Evolutionary conservation across 805 yeast species (phyloP).

Genomic region (Clavispora carvajalis): DNA sequence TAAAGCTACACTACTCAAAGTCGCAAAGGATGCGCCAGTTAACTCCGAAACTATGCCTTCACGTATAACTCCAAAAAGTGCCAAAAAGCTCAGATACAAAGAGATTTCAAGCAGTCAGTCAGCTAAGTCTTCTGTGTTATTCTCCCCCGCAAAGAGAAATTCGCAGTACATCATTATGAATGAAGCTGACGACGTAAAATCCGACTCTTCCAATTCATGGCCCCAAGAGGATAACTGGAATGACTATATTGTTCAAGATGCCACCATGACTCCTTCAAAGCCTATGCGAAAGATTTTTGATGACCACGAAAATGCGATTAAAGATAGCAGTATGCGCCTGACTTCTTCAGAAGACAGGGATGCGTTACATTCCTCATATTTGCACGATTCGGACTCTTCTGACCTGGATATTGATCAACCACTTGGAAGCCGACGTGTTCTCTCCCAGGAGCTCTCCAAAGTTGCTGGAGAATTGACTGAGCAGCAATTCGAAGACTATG

Average conservation of each 20-base stretch:
- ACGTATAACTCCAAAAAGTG: constrained; percentile 21
- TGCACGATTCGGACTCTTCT: constrained; percentile 25
- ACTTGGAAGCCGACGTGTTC: constrained; percentile 8
- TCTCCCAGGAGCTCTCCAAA: constrained; percentile 13
- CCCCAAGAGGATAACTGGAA: constrained; percentile 30
- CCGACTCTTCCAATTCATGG: constrained; percentile 10
- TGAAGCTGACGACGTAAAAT: constrained; percentile 17
- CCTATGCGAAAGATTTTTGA: constrained; percentile 15
- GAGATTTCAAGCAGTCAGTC: constrained; percentile 8
- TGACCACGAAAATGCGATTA: constrained; percentile 10
- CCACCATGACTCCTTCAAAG: constrained; percentile 20
- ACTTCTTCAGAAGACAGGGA: neutral
- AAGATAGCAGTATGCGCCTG: constrained; percentile 1
- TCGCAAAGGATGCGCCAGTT: constrained; percentile 21
- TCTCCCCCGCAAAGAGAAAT: constrained; percentile 33
- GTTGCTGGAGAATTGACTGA: constrained; percentile 13
- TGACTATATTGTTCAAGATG: constrained; percentile 30
- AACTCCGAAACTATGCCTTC: neutral
- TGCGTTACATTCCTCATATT: neutral
- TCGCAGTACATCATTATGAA: constrained; percentile 28
- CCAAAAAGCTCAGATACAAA: constrained; percentile 13
- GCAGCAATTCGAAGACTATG: constrained; percentile 29
- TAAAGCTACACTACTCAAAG: constrained; percentile 45
- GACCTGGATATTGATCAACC: constrained; percentile 17
- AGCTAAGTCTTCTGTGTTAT: constrained; percentile 16